Evolutionary conservation across 495 filamentous ascomycete species (phyloP), one percentile per base, ranked within the genome.

Genomic region (Aspergillus bridgeri): DNA sequence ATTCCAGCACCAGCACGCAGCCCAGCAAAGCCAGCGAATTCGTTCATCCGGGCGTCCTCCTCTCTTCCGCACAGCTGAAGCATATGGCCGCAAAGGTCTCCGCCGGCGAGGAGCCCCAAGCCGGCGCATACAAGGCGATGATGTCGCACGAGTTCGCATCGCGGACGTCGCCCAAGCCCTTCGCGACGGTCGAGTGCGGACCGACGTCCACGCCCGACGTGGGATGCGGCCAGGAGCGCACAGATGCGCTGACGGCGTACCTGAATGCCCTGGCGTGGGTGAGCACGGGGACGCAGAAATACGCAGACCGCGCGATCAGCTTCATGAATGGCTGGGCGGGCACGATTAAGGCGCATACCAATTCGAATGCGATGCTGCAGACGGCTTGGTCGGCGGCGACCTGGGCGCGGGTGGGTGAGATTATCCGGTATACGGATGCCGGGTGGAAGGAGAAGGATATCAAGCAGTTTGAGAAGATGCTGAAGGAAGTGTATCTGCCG

Each of bases 181-280:
- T 23, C 19, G 5, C 54, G 3, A 67, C 54, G 6, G 62, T 71
- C 22, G 58, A 56, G 6, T 71, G 68, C 56, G 68, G 66, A 0
- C 49, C 68, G 2, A 54, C 52, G 19, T 62, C 64, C 18, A 64
- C 21, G 13, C 66, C 68, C 0, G 57, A 67, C 29, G 51, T 61
- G 20, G 66, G 66, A 18, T 71, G 68, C 46, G 18, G 27, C 17
- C 62, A 51, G 17, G 68, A 71, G 44, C 59, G 68, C 42, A 27
- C 65, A 15, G 68, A 69, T 53, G 61, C 64, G 1, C 60, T 71
- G 23, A 58, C 68, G 21, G 68, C 68, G 19, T 71, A 66, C 49
- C 56, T 54, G 3, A 71, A 67, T 43, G 57, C 66, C 6, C 29
- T 71, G 7, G 68, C 66, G 11, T 71, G 60, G 58, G 53, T 42